Evolutionary conservation across 1,284 basidiomycete genomes (phyloP).

Genomic region (Irpex sp.): DNA sequence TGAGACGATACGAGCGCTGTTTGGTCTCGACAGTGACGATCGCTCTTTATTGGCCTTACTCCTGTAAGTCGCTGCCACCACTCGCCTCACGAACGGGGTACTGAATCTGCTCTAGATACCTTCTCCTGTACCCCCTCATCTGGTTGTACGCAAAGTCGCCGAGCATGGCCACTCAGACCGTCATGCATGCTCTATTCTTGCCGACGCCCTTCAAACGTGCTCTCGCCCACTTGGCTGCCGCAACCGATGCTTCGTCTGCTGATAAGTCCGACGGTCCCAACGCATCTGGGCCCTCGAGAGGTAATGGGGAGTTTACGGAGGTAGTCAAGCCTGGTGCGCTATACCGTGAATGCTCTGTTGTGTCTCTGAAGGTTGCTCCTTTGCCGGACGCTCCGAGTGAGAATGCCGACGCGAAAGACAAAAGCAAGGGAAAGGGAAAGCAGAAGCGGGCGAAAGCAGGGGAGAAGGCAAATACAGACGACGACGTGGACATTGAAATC

Average conservation of each 20-base stretch:
- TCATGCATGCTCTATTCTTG: constrained; percentile 70
- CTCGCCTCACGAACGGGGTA: not conserved
- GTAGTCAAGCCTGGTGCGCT: constrained; percentile 72
- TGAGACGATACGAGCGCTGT: constrained; percentile 57
- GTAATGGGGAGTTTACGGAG: constrained; percentile 33
- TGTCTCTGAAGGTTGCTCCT: constrained; percentile 42
- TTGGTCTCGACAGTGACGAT: constrained; percentile 32
- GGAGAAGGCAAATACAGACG: constrained; percentile 13
- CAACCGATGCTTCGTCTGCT: constrained; percentile 17
- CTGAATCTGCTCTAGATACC: constrained; percentile 40
- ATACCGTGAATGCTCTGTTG: constrained; percentile 69
- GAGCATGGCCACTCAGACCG: constrained; percentile 51
- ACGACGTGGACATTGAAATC: constrained; percentile 21
- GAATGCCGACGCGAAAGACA: constrained; percentile 14
- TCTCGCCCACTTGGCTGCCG: constrained; percentile 29
- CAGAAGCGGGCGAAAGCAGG: constrained; percentile 16
- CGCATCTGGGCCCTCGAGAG: constrained; percentile 5
- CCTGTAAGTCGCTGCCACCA: constrained; percentile 32
- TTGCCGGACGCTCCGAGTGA: constrained; percentile 17
- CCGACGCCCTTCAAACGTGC: constrained; percentile 66
- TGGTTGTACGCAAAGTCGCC: constrained; percentile 63
- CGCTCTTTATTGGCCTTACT: constrained; percentile 40
- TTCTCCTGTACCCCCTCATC: constrained; percentile 57
- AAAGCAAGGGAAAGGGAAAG: constrained; percentile 28
- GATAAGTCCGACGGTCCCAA: not conserved